Percentiles rank a stretch among this genome's conserved stretches.
Evolutionary conservation across 2,329 filamentous ascomycete genomes (phyloP).

Genomic region (Pseudocercospora pini-densiflorae): DNA sequence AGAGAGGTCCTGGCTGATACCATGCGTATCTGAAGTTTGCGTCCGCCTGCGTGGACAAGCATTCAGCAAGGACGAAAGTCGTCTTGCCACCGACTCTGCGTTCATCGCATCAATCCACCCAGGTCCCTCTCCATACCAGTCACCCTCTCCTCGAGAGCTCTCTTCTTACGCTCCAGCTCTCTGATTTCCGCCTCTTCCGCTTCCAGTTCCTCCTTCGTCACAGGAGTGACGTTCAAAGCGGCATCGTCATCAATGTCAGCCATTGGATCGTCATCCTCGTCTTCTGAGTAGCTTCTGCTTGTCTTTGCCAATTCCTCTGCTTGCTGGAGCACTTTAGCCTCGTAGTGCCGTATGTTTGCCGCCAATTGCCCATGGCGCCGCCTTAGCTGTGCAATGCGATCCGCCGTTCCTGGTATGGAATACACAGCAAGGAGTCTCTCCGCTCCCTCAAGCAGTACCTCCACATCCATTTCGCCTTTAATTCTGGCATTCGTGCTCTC

Average conservation of each 20-base stretch:
- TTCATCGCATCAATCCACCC: conserved; percentile 61
- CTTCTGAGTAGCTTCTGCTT: conserved; percentile 42
- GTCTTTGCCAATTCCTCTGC: conserved; percentile 75
- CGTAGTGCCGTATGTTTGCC: conserved; percentile 78
- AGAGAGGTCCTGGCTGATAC: no score
- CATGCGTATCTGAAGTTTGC: no score
- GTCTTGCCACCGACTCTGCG: no score
- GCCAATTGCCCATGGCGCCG: conserved; percentile 72
- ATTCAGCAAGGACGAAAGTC: no score
- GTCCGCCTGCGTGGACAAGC: no score
- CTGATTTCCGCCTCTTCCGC: conserved; percentile 71
- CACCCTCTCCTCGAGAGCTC: conserved; percentile 65
- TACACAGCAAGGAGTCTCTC: conserved; percentile 92
- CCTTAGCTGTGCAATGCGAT: conserved; percentile 75
- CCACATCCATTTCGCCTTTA: conserved; percentile 80
- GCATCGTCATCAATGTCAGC: conserved; percentile 53
- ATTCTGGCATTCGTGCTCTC: conserved; percentile 55
- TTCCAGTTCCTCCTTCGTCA: conserved; percentile 71
- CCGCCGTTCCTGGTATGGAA: conserved; percentile 75
- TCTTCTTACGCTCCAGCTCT: conserved; percentile 67
- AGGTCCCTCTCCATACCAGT: conserved; percentile 70
- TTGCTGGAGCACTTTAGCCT: conserved; percentile 78
- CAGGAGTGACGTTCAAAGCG: conserved; percentile 43
- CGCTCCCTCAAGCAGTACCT: conserved; percentile 80
- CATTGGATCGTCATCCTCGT: conserved; percentile 43